Evolutionary conservation across 2,329 filamentous ascomycete species (phyloP), one percentile per base, ranked within the genome.

Genomic region (Talaromyces marneffei): DNA sequence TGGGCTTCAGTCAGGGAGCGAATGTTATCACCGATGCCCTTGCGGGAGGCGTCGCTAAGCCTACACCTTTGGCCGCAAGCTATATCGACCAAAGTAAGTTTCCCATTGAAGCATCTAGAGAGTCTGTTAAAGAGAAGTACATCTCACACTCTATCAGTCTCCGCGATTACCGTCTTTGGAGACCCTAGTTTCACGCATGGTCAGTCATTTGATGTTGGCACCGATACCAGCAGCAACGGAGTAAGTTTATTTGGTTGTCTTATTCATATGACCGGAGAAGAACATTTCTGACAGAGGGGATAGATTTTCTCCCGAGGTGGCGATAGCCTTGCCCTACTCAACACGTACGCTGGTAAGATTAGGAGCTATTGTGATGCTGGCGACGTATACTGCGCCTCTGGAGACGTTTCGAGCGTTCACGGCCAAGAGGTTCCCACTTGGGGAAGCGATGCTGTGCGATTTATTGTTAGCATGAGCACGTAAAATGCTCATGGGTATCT

Each of bases 1-100:
- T 53, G n/a, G 50, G 50, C 2, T 53, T 53, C 10, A 53, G 50
- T 29, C 50, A 53, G 20, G 50, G 50, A 9, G 50, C 4, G 14
- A 53, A 53, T 7, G 50, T 53, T 16, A 53, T 53, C 29, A 53
- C 50, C 20, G 50, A 53, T 53, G 50, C 50, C 35, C 50, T 53
- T 20, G 50, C 50, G 0, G 50, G 50, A 23, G 50, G 50, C 16
- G 50, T 53, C 2, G 50, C 33, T 23, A 53, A 53, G 31, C 50
- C 50, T 10, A 53, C 50, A 23, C 50, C 50, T 20, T 53, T 53
- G 31, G 35, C 9, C n/a, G 20, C 27, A 31, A 53, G 50, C 50
- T 53, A 53, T 37, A 16, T 53, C 29, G 20, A 53, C 29, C 31
- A 23, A 7, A 37, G 50, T 53, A 16, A 23, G 50, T 53, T 5